Base-by-base conservation (phyloP, 129 eudicot genomes). In the Silybum marianum region DNA sequence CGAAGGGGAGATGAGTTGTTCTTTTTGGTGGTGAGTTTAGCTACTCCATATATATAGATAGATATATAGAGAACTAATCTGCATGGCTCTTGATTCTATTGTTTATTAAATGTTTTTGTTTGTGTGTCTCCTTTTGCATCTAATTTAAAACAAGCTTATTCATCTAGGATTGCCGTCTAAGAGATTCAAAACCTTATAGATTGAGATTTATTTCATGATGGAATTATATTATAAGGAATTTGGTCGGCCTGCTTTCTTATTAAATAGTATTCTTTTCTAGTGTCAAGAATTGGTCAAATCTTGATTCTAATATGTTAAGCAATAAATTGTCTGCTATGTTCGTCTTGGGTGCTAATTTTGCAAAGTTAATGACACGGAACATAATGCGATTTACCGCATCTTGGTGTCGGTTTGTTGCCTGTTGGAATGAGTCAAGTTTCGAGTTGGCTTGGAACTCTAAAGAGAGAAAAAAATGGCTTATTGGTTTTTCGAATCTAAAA, bases 241-340 rank as follows among this genome's bases (percentile, higher is more conserved):
- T 74, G 76, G 70, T 70, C 22, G 23, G 86, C 66, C 86, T 77
- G 78, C 82, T 69, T 30, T 24, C 36, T 67, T 9, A 23, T 32
- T 22, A 18, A 16, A 40, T 34, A 12, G 14, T 18, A n/a, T 75
- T 19, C 16, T 66, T 19, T 75, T 81, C 54, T 44, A 46, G 21
- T 75, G 76, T 24, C 51, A 75, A 83, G 82, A 60, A 58, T 38
- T 25, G 77, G 82, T 76, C 81, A 82, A 58, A 58, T 46, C 32
- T 69, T 3, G 34, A 54, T 3, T n/a, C 21, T n/a, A 6, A 26
- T 44, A 46, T 48, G 48, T 79, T 40, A 10, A 69, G 44, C 48
- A 77, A 13, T 2, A 38, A 36, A 36, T 26, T 65, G 58, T 11
- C 72, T 65, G 11, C 54, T 24, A 46, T 13, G 63, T 51, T 51